Conservation (phyloP, 345 rosid genomes). For the Gossypium arboreum region DNA sequence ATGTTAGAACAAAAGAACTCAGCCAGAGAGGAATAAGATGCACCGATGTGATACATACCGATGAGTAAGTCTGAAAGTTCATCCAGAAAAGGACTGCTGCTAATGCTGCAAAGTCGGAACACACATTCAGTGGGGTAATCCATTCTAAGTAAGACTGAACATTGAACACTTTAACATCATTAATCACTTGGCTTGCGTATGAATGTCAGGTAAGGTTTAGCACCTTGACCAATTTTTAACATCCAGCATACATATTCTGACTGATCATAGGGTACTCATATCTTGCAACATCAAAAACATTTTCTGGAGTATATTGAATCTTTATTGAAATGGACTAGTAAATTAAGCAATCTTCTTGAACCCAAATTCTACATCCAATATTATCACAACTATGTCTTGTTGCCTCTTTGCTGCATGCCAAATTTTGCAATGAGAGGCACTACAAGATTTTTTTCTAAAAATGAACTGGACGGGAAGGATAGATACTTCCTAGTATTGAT, state of each 20-base stretch:
- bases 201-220: neutral
- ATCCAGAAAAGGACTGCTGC: constrained; percentile 74
- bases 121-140: neutral
- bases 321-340: too few relatives aligned
- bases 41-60: constrained; percentile 38
- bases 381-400: neutral
- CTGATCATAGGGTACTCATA: neutral
- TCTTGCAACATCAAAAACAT: neutral
- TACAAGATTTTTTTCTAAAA: neutral
- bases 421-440: neutral
- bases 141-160: neutral
- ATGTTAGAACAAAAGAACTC: constrained; percentile 17
- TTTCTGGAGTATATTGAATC: neutral
- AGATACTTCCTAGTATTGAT: neutral
- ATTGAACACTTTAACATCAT: neutral
- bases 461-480: neutral
- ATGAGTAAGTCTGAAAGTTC: constrained; percentile 52
- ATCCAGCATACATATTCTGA: neutral
- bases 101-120: constrained; percentile 52
- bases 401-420: neutral
- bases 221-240: neutral
- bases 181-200: neutral
- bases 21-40: neutral
- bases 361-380: neutral
- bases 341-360: neutral